Evolutionary conservation across 1,284 basidiomycete genomes (phyloP).

Genomic region (Ceratobasidium theobromae): DNA sequence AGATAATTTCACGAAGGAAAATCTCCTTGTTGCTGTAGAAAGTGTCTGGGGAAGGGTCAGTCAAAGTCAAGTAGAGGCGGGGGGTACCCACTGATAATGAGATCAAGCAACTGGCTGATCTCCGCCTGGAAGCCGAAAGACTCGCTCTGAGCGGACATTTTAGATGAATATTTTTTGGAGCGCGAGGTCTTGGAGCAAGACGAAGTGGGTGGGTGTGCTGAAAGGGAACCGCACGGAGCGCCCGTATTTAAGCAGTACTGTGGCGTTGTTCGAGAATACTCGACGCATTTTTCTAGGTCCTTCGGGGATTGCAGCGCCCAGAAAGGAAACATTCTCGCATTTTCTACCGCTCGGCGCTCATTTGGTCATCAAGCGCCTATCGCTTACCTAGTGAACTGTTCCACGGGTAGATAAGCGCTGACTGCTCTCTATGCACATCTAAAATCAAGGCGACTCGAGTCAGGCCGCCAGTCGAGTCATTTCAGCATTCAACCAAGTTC

Average conservation of each 20-base stretch:
- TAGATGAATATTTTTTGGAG: constrained; percentile 36
- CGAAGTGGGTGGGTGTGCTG: background rate
- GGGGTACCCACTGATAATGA: constrained; percentile 69
- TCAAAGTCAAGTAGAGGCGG: constrained; percentile 14
- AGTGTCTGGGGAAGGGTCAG: constrained; percentile 61
- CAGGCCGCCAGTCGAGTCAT: background rate
- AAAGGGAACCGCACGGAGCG: background rate
- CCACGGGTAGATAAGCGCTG: background rate
- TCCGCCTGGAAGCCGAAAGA: constrained; percentile 95
- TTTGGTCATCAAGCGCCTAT: background rate
- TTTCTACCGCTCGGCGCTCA: constrained; percentile 22
- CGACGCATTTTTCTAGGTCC: constrained; percentile 27
- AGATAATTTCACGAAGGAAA: constrained; percentile 94
- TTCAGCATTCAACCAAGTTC: background rate
- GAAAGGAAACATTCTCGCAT: constrained; percentile 21
- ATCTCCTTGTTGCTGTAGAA: constrained; percentile 99
- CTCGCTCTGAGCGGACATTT: constrained; percentile 65
- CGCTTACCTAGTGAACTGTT: background rate
- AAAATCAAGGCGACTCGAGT: constrained; percentile 4
- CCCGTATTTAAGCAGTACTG: constrained; percentile 25
- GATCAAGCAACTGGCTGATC: constrained; percentile 90
- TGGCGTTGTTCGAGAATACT: constrained; percentile 26
- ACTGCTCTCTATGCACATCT: constrained; percentile 1
- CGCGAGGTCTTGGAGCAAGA: background rate
- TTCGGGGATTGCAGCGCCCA: constrained; percentile 5